Evolutionary conservation across 2,329 filamentous ascomycete species (phyloP).

Genomic region (Trichoderma guizhouense): DNA sequence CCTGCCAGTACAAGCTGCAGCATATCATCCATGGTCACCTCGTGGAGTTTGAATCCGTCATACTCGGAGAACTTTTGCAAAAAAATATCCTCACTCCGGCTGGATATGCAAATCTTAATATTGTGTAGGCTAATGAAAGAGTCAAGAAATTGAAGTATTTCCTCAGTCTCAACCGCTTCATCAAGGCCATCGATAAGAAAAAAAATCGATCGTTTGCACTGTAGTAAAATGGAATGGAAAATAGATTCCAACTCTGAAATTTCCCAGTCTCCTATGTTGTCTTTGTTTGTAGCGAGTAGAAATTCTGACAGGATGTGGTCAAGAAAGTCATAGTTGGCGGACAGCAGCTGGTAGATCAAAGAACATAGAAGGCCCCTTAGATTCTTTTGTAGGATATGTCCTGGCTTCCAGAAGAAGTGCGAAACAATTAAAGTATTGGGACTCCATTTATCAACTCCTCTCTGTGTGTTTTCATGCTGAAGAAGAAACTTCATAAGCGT

Average conservation of each 20-base stretch:
- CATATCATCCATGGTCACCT: neutral
- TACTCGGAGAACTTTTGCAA: neutral
- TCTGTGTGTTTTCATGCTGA: neutral
- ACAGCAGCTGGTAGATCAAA: neutral
- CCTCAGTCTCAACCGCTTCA: neutral
- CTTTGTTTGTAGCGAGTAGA: fast-evolving
- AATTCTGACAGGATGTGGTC: neutral
- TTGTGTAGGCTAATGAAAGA: neutral
- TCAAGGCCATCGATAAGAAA: neutral
- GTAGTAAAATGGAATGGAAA: neutral
- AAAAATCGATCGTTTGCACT: neutral
- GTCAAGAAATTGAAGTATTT: neutral
- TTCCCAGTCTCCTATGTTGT: neutral
- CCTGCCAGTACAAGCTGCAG: neutral
- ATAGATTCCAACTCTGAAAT: neutral
- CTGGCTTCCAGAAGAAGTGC: neutral
- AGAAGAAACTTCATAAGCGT: neutral
- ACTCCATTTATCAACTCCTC: neutral
- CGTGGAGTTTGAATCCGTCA: neutral
- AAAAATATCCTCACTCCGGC: neutral
- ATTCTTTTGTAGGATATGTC: neutral
- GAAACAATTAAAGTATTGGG: neutral
- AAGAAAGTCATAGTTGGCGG: too few relatives aligned
- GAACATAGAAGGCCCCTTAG: neutral
- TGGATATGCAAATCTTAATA: neutral